phyloP scores from a whole-genome alignment of 495 filamentous ascomycete species.

The Oidiodendron maius region DNA sequence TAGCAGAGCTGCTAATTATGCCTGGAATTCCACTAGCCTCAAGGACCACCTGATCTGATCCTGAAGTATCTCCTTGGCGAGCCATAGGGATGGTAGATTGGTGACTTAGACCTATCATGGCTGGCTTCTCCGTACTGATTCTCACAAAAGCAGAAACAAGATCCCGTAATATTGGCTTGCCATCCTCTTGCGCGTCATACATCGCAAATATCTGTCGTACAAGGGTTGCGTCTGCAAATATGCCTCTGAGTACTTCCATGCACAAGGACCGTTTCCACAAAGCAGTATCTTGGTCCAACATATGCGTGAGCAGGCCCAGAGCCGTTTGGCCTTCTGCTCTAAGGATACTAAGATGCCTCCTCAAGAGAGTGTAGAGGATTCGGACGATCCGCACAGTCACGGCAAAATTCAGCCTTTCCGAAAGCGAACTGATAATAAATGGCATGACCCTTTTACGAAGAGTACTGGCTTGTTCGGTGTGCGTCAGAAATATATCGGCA shows the following conservation, averaged over 20 bases:
- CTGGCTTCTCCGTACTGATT: conserved; percentile 82
- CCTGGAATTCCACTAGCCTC: conserved; percentile 85
- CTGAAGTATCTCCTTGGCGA: conserved; percentile 29
- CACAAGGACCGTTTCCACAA: conserved; percentile 83
- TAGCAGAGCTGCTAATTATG: conserved; percentile 74
- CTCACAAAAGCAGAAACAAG: conserved; percentile 80
- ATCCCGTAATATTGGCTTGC: conserved; percentile 72
- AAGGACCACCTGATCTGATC: conserved; percentile 74
- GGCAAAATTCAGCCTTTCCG: conserved; percentile 73
- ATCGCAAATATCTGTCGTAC: conserved; percentile 74
- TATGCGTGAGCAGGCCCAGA: conserved; percentile 75
- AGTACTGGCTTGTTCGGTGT: conserved; percentile 75
- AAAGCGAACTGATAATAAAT: conserved; percentile 68
- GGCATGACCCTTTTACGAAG: conserved; percentile 79
- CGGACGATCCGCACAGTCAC: conserved; percentile 76
- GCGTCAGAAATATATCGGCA: conserved; percentile 67
- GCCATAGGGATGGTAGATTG: conserved; percentile 72
- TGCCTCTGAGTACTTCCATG: conserved; percentile 82
- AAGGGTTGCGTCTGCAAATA: conserved; percentile 73
- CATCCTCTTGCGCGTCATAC: conserved; percentile 68
- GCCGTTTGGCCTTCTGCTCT: conserved; percentile 78
- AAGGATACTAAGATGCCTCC: conserved; percentile 68
- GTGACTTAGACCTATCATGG: conserved; percentile 77
- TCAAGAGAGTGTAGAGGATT: conserved; percentile 73
- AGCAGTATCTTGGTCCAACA: conserved; percentile 76